Evolutionary conservation across 305 asterid species (phyloP), one percentile per base, ranked within the genome.

Genomic region (Ilex paraguariensis): DNA sequence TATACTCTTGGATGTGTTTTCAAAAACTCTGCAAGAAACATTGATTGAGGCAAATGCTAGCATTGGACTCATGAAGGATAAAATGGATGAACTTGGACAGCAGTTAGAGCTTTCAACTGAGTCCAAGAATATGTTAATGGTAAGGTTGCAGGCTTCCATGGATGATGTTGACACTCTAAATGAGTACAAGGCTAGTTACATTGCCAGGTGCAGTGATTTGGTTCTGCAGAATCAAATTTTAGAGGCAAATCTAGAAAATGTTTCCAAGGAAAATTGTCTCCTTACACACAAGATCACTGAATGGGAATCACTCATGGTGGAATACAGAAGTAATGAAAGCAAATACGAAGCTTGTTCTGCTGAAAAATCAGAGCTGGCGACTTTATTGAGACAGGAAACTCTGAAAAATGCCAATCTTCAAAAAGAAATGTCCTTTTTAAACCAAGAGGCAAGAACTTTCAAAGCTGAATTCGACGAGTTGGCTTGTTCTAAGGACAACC

Each of bases 1-100:
- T 70, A 75, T 86, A 63, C 80, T 81, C 73, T 80, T 88, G 81
- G 99, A 91, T 66, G 68, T 91, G 79, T 91, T 79, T 76, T 91
- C 99, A 21, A 85, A 72, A 65, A 77, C 86, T 31, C 70, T 91
- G 69, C 80, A 82, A 66, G 88, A 81, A 70, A 82, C 81, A 7
- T 57, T 91, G 63, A 54, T 68, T 59, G 96, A 85, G 70, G 90
- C 92, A 31, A 73, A 73, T 81, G 71, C 70, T 59, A 78, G 61
- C 13, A 63, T 82, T 59, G 63, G 70, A 65, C 63, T 70, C 66
- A 80, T 73, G 79, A 75, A 65, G 62, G 77, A 61, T n/a, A 72
- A 75, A 69, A 70, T 42, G 66, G 69, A 77, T 59, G 90, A 86
- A 66, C 83, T 90, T 58, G 81, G 48, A 14, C 75, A 78, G 75